Evolutionary conservation across 2,329 filamentous ascomycete genomes (phyloP).

Genomic region (Sodiomyces alkalinus): DNA sequence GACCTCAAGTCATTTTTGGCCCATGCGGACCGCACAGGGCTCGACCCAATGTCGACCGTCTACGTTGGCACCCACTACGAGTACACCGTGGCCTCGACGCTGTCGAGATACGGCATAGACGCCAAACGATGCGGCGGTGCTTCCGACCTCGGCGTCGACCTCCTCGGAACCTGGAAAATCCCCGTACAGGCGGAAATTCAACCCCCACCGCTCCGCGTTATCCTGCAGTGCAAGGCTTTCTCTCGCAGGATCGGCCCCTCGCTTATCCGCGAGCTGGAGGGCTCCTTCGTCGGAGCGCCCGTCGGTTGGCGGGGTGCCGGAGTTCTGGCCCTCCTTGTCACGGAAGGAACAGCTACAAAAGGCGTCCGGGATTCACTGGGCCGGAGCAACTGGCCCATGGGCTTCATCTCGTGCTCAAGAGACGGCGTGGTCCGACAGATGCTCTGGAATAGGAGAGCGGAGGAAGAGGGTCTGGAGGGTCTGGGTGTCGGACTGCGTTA

Average conservation of each 20-base stretch:
- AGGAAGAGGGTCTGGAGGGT: constrained; percentile 46
- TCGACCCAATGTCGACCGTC: constrained; percentile 40
- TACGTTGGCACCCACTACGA: constrained; percentile 67
- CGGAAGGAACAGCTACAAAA: constrained; percentile 55
- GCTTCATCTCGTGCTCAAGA: constrained; percentile 46
- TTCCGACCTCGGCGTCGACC: constrained; percentile 58
- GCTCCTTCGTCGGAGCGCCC: constrained; percentile 60
- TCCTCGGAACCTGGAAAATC: constrained; percentile 55
- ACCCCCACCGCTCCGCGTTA: constrained; percentile 21
- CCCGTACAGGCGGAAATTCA: constrained; percentile 22
- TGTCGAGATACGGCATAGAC: constrained; percentile 46
- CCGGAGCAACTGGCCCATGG: constrained; percentile 54
- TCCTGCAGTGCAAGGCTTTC: constrained; percentile 57
- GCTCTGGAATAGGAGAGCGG: constrained; percentile 55
- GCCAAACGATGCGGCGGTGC: constrained; percentile 50
- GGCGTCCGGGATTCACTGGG: constrained; percentile 62
- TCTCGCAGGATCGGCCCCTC: constrained; percentile 36
- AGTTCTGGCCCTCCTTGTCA: constrained; percentile 57
- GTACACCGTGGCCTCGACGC: constrained; percentile 44
- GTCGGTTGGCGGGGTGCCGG: constrained; percentile 49
- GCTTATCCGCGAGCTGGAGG: constrained; percentile 61
- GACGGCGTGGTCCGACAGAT: constrained; percentile 50
- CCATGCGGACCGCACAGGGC: constrained; percentile 41
- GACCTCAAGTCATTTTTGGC: constrained; percentile 49
- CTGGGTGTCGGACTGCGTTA: constrained; percentile 35